Conservation (phyloP, 352 stramenopile genomes). For the Phytophthora multivora region DNA sequence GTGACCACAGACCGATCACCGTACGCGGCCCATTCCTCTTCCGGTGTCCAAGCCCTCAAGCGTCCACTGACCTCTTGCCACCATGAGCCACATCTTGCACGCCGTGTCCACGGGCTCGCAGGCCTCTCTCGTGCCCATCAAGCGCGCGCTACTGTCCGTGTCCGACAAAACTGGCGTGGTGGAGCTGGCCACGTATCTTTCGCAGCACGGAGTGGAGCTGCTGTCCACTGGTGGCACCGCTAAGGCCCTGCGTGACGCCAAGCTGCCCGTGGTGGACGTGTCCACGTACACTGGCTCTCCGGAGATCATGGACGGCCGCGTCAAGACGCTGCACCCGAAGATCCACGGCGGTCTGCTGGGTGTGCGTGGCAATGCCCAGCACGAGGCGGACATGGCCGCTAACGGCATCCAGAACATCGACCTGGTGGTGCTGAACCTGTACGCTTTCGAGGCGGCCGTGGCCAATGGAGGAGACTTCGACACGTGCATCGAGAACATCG, state of each 20-base stretch:
- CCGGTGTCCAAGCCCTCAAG: conserved; percentile 14
- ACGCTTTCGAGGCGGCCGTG: conserved; percentile 99
- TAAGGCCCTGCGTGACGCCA: conserved; percentile 95
- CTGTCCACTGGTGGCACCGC: conserved; percentile 99
- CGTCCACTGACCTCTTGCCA: conserved; percentile 1
- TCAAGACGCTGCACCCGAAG: conserved; percentile 99
- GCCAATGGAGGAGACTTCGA: conserved; percentile 93
- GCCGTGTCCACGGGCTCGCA: conserved; percentile 66
- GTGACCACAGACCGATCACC: background rate
- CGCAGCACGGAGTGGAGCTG: conserved; percentile 94
- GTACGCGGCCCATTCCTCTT: conserved; percentile 14
- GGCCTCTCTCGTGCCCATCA: conserved; percentile 91
- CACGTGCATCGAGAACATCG: conserved; percentile 99
- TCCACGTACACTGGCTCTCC: conserved; percentile 96
- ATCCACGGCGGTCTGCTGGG: conserved; percentile 98
- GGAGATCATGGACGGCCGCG: conserved; percentile 99
- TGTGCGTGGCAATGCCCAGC: conserved; percentile 96
- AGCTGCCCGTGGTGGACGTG: conserved; percentile 97
- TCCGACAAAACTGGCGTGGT: conserved; percentile 99
- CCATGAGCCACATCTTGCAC: conserved; percentile 86
- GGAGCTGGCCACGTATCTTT: conserved; percentile 95
- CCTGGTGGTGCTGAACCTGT: conserved; percentile 99
- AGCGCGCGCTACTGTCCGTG: conserved; percentile 97
- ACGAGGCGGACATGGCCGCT: conserved; percentile 96
- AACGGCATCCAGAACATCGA: conserved; percentile 98